phyloP scores from a whole-genome alignment of 495 filamentous ascomycete species.

The Darksidea phi region DNA sequence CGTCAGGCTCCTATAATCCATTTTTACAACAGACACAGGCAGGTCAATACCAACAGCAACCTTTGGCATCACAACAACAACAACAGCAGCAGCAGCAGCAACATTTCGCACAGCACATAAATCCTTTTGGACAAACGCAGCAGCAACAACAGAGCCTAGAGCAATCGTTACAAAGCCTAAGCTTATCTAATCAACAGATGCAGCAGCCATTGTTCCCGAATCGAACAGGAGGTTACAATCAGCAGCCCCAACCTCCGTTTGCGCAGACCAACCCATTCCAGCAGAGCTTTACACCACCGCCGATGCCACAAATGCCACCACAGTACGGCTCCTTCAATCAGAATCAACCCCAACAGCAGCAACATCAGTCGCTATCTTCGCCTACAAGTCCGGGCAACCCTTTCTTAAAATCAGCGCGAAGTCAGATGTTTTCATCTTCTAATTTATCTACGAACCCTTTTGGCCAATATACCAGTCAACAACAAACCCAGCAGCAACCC shows the following conservation, averaged over 20 bases:
- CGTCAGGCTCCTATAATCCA: slow-evolving; percentile 37
- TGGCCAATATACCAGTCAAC: slow-evolving; percentile 26
- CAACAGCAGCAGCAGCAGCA: slow-evolving; percentile 56
- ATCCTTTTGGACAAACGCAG: slow-evolving; percentile 35
- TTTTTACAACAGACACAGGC: slow-evolving; percentile 27
- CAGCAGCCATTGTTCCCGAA: slow-evolving; percentile 76
- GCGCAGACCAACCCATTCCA: slow-evolving; percentile 49
- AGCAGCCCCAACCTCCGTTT: slow-evolving; percentile 49
- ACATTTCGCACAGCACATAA: slow-evolving; percentile 55
- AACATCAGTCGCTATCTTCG: slow-evolving; percentile 37
- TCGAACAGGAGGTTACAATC: slow-evolving; percentile 73
- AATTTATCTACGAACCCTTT: slow-evolving; percentile 37
- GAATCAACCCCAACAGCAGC: slow-evolving; percentile 44
- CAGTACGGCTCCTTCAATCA: slow-evolving; percentile 50
- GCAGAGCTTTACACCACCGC: slow-evolving; percentile 55
- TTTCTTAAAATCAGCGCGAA: slow-evolving; percentile 38
- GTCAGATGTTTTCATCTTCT: slow-evolving; percentile 39
- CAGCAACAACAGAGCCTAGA: slow-evolving; percentile 48
- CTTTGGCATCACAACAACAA: slow-evolving; percentile 61
- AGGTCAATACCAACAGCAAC: slow-evolving; percentile 41
- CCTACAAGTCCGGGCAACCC: slow-evolving; percentile 36
- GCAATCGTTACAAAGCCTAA: slow-evolving; percentile 69
- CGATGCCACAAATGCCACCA: slow-evolving; percentile 54
- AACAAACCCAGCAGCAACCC: slow-evolving; percentile 21
- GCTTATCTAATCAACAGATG: slow-evolving; percentile 56